These are phyloP conservation scores for Barnettozyma botsteinii DNA, from an alignment of 805 yeast species.

Conservation along the genomic window DNA sequence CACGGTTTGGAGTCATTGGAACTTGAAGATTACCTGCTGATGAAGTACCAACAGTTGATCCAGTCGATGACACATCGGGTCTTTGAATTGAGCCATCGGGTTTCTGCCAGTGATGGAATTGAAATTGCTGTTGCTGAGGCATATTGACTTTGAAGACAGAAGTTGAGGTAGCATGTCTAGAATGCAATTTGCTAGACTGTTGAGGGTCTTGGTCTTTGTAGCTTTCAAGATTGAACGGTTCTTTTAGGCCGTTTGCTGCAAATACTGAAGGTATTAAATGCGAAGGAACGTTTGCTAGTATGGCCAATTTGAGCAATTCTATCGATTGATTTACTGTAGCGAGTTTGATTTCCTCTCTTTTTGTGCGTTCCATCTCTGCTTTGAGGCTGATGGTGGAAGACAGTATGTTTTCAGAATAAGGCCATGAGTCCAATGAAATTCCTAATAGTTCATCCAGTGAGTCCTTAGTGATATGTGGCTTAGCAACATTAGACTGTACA, in stretches of 20 bases:
- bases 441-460: constrained; percentile 7
- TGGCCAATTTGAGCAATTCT: constrained; percentile 33
- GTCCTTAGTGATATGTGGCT: neutral
- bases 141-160: constrained; percentile 25
- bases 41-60: constrained; percentile 6
- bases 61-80: constrained; percentile 5
- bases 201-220: neutral
- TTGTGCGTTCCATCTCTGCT: constrained; percentile 37
- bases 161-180: constrained; percentile 11
- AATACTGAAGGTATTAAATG: constrained; percentile 35
- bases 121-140: constrained; percentile 25
- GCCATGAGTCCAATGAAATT: constrained; percentile 24
- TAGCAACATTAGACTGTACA: neutral
- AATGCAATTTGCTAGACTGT: neutral
- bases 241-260: constrained; percentile 8
- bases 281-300: constrained; percentile 30
- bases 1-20: constrained; percentile 4
- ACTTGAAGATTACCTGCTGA: neutral
- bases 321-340: constrained; percentile 29
- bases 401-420: constrained; percentile 34
- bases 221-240: neutral
- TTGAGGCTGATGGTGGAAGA: constrained; percentile 30
- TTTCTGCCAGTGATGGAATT: constrained; percentile 28
- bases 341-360: constrained; percentile 30
- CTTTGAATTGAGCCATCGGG: constrained; percentile 15